These are phyloP conservation scores for Coniophora puteana DNA, from an alignment of 1,284 basidiomycete species.

Conservation along the genomic window DNA sequence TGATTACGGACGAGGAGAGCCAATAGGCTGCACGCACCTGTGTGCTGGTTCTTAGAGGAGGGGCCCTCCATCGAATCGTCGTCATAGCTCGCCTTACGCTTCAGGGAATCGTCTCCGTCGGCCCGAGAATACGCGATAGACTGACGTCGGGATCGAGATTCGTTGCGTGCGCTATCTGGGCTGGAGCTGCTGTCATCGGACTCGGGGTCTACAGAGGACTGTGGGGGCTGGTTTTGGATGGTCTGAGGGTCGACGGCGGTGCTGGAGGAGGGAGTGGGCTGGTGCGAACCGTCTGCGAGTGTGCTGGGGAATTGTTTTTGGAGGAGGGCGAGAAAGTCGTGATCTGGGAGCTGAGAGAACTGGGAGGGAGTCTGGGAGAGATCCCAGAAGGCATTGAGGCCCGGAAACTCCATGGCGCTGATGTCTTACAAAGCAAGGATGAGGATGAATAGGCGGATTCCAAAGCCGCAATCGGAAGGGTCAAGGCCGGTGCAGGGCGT, in stretches of 20 bases:
- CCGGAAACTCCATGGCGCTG: constrained; percentile 16
- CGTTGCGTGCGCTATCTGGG: constrained; percentile 48
- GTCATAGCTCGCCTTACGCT: constrained; percentile 70
- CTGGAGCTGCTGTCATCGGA: constrained; percentile 75
- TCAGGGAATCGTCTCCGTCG: constrained; percentile 45
- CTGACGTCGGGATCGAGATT: constrained; percentile 22
- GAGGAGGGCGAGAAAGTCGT: constrained; percentile 73
- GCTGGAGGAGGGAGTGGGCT: constrained; percentile 14
- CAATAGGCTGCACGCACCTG: constrained; percentile 36
- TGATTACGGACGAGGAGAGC: constrained; percentile 7
- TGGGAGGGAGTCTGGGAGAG: constrained; percentile 51
- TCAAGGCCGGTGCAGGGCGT: too few relatives aligned
- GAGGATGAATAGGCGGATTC: constrained; percentile 11
- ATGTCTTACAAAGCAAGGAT: background rate
- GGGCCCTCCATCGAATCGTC: constrained; percentile 58
- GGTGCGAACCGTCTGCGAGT: constrained; percentile 21
- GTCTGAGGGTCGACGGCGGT: constrained; percentile 55
- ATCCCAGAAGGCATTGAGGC: constrained; percentile 57
- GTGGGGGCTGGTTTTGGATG: constrained; percentile 38
- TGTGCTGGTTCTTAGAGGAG: constrained; percentile 63
- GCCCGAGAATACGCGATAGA: constrained; percentile 30
- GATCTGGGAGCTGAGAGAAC: constrained; percentile 66
- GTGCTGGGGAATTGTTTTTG: constrained; percentile 62
- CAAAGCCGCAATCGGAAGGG: too few relatives aligned
- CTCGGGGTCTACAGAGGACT: constrained; percentile 42